phyloP scores from a whole-genome alignment of 1,284 basidiomycete species.

The Cutaneotrichosporon cavernicola region DNA sequence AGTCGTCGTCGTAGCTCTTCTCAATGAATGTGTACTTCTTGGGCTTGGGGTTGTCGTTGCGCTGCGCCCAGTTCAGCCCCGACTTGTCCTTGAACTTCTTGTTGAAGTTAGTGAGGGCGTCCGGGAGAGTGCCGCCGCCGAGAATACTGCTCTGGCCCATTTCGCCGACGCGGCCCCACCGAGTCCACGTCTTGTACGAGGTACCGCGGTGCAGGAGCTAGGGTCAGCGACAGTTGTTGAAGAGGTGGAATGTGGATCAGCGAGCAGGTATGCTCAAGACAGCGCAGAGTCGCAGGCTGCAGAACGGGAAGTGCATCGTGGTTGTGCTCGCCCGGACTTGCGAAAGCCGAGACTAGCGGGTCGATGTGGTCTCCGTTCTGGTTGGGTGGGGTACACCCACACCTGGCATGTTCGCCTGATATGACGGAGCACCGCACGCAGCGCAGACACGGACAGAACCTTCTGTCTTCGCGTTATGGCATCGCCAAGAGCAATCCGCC shows the following conservation, averaged over 20 bases:
- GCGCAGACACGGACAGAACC: too few species aligned
- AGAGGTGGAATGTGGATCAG: background rate
- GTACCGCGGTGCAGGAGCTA: slow-evolving; percentile 15
- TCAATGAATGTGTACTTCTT: slow-evolving; percentile 30
- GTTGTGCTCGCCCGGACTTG: too few species aligned
- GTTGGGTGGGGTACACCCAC: too few species aligned
- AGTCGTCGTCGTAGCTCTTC: slow-evolving; percentile 25
- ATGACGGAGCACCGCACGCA: too few species aligned
- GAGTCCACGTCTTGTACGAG: slow-evolving; percentile 22
- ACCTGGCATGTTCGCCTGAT: too few species aligned
- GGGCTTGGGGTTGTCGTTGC: slow-evolving; percentile 10
- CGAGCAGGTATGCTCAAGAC: background rate
- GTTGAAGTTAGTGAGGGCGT: slow-evolving; percentile 17
- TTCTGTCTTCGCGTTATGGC: too few species aligned
- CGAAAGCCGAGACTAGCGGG: too few species aligned
- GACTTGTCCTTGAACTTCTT: slow-evolving; percentile 32
- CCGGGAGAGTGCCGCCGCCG: slow-evolving; percentile 9
- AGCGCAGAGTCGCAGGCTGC: background rate
- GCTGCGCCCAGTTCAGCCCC: slow-evolving; percentile 20
- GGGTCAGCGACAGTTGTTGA: background rate
- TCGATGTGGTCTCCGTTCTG: too few species aligned
- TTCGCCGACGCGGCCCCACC: slow-evolving; percentile 31
- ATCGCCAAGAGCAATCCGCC: too few species aligned
- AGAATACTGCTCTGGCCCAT: slow-evolving; percentile 16
- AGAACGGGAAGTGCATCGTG: background rate